Conservation (phyloP, 345 rosid species). For the Rhodamnia argentea region DNA sequence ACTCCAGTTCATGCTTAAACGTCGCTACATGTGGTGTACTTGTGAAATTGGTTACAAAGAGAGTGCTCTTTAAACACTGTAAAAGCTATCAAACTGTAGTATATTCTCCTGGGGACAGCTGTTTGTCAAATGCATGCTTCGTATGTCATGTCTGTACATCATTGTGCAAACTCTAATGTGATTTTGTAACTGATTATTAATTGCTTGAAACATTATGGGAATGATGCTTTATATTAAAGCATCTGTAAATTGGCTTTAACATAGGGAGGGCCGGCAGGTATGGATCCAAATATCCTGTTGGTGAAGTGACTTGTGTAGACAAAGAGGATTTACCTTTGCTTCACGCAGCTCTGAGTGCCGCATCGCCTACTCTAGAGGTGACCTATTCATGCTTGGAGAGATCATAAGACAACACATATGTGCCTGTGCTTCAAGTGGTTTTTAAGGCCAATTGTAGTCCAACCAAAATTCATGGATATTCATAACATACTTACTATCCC, state of each 20-base stretch:
- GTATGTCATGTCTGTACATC: background rate
- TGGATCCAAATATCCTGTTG: slow-evolving; percentile 76
- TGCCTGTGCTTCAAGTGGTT: background rate
- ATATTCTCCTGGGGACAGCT: background rate
- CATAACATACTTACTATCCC: background rate
- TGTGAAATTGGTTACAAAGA: background rate
- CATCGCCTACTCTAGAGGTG: slow-evolving; percentile 79
- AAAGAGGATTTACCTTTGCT: slow-evolving; percentile 65
- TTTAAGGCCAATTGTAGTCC: background rate
- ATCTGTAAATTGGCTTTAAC: background rate
- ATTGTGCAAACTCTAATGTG: background rate
- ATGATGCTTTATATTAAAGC: background rate
- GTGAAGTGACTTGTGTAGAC: slow-evolving; percentile 82
- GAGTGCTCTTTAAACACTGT: background rate
- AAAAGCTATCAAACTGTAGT: background rate
- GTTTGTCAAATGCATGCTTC: background rate
- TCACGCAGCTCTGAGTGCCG: slow-evolving; percentile 49
- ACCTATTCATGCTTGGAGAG: background rate
- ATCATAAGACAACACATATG: background rate
- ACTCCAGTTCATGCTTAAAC: background rate
- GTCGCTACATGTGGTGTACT: background rate
- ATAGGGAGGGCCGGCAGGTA: slow-evolving; percentile 93
- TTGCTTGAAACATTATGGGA: background rate
- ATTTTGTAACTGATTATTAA: background rate
- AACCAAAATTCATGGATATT: background rate